phyloP scores from a whole-genome alignment of 306 rosid genomes.

The Gynostemma pentaphyllum region DNA sequence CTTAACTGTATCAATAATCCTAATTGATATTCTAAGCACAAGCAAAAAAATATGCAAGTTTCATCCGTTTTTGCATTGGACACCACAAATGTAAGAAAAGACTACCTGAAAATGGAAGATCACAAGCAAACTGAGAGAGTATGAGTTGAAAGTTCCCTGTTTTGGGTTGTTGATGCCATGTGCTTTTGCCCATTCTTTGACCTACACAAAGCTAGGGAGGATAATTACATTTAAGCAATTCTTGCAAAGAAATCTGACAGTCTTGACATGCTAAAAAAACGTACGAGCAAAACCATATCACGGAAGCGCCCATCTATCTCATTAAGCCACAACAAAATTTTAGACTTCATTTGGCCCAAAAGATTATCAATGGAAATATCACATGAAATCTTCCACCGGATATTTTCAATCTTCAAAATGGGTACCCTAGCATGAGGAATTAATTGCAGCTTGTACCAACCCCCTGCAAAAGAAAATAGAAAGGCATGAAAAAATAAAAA shows the following conservation, averaged over 20 bases:
- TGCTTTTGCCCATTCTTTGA: conserved; percentile 94
- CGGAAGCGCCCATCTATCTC: conserved; percentile 67
- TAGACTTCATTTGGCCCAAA: conserved; percentile 68
- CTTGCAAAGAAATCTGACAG: conserved; percentile 7
- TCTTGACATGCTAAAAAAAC: conserved; percentile 16
- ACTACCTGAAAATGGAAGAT: conserved; percentile 89
- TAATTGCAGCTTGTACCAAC: conserved; percentile 34
- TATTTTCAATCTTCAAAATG: conserved; percentile 52
- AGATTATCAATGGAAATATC: conserved; percentile 83
- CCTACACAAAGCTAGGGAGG: conserved; percentile 48
- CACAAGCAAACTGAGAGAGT: conserved; percentile 75
- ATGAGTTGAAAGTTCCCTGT: conserved; percentile 76
- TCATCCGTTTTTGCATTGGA: not conserved
- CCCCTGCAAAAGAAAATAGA: conserved; percentile 37
- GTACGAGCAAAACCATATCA: conserved; percentile 81
- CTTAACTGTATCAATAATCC: not conserved
- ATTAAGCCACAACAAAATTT: conserved; percentile 57
- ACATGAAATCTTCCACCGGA: conserved; percentile 50
- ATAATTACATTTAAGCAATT: conserved; percentile 21
- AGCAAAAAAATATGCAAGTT: not conserved
- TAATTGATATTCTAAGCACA: not conserved
- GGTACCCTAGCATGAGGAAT: conserved; percentile 73
- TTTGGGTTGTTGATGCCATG: conserved; percentile 65
- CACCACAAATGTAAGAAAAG: conserved; percentile 6
- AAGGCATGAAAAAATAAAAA: not conserved